phyloP scores from a whole-genome alignment of 228 moss, liverwort and hornwort species.

The Sphagnum magellanicum region DNA sequence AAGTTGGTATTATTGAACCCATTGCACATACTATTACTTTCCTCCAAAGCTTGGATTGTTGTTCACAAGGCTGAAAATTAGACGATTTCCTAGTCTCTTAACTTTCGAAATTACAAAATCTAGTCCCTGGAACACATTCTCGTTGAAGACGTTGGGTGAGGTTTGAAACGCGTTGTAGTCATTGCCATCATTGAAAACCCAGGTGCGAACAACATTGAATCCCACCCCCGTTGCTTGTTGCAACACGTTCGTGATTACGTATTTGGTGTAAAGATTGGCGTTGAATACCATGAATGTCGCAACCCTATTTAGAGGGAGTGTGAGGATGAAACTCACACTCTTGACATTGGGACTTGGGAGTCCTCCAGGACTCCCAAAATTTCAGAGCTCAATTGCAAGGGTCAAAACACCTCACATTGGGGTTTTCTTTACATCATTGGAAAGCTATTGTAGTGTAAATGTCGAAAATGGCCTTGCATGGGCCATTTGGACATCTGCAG shows the following conservation, averaged over 20 bases:
- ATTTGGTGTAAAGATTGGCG: conserved; percentile 7
- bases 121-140: conserved; percentile 42
- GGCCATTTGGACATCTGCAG: too few relatives aligned
- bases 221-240: conserved; percentile 33
- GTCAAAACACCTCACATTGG: too few relatives aligned
- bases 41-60: conserved; percentile 59
- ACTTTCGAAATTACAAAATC: conserved; percentile 41
- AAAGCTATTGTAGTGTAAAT: too few relatives aligned
- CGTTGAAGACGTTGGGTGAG: conserved; percentile 52
- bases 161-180: conserved; percentile 40
- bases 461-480: too few relatives aligned
- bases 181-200: conserved; percentile 65
- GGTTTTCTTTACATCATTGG: too few relatives aligned
- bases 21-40: conserved; percentile 36
- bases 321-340: too few relatives aligned
- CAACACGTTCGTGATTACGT: conserved; percentile 29
- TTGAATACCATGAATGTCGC: conserved; percentile 53
- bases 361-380: too few relatives aligned
- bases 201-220: conserved; percentile 50
- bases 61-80: conserved; percentile 50
- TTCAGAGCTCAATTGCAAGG: too few relatives aligned
- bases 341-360: too few relatives aligned
- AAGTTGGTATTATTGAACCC: conserved; percentile 31
- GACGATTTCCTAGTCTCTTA: conserved; percentile 39
- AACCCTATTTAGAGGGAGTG: too few relatives aligned